Evolutionary conservation across 805 yeast species (phyloP), one percentile per base, ranked within the genome.

Genomic region (Kluyveromyces dobzhanskii): DNA sequence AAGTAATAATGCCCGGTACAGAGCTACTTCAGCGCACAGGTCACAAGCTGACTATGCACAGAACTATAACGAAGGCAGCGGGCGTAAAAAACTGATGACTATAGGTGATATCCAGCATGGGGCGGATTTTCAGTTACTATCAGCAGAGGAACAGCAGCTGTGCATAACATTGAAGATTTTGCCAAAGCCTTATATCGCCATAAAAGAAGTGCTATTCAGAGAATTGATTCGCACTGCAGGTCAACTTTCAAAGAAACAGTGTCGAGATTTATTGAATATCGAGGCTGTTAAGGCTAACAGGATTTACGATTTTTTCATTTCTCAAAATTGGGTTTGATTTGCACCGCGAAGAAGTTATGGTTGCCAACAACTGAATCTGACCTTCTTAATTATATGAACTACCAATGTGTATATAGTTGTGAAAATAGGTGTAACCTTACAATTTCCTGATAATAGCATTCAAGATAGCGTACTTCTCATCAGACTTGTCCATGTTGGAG

Each of bases 151-250:
- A 57, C 90, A 82, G 57, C 77, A 75, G 39, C 63, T 92, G 34
- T 94, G 98, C 63, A 71, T 88, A 4, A 82, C 78, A 35, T 67
- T 94, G 44, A 76, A 94, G 45, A 80, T 94, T 9, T 63, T 83
- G 41, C 98, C 99, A 12, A 90, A 92, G 58, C 94, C 97, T 3
- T 92, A 90, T 54, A 66, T 92, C 44, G 95, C 94, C 2, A 85
- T 92, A 46, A 92, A 92, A 56, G 95, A 85, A 57, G 77, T 85
- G 3, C 61, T 92, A 40, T 86, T 92, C 68, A 76, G 94, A 50
- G 96, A 88, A 55, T 76, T 94, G 24, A 66, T 88, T 29, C 78
- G 85, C 48, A 79, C 83, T 31, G 94, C 94, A 29, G 97, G 97
- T 4, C 63, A 72, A 5, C 59, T 92, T 53, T 85, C 85, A 64